Base-by-base conservation (phyloP, 305 asterid species). In the Solanum hybrid region DNA sequence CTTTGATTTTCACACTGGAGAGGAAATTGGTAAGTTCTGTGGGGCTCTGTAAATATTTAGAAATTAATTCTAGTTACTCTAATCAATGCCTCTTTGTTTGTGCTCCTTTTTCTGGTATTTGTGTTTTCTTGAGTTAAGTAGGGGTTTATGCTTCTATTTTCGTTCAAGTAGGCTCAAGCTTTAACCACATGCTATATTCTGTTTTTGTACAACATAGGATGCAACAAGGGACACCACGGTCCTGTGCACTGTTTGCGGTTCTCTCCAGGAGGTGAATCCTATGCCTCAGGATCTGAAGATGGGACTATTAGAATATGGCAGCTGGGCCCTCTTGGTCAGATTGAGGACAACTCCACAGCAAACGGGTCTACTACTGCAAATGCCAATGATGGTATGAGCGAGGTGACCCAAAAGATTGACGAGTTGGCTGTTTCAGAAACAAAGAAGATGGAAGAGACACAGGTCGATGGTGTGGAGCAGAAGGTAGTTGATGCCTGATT, bases 171-270 rank as follows among this genome's bases (percentile, higher is more conserved):
- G 40, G 42, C 6, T 11, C 87, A 85, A 32, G 42, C 35, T 73
- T 87, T 42, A 66, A 26, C 38, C 24, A 36, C 29, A 32, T 10
- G 7, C 5, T 60, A 72, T 81, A 14, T 89, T 34, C 69, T 66
- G 0, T 79, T 29, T 6, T 27, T 86, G 27, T 71, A 40, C 26
- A 36, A 72, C 13, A 14, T 87, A 97, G 99, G 97, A 77, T 97
- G 99, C 95, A 97, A 97, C 94, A 97, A 97, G 94, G 99, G 99
- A 82, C 99, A 97, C 93, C 99, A 96, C 36, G 99, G 99, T 89
- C 99, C 99, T 1, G 98, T 98, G 72, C 99, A 98, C 90, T 98
- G 98, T 73, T 95, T 98, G 69, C 98, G 99, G 82, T 96, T 96
- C 94, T 94, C 99, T 36, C 99, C 99, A 0, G 97, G 96, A 24